A percentile compares a stretch with the other conserved stretches of the same genome.
Conservation (phyloP, 768 basidiomycete genomes). For the Lyophyllum atratum region DNA sequence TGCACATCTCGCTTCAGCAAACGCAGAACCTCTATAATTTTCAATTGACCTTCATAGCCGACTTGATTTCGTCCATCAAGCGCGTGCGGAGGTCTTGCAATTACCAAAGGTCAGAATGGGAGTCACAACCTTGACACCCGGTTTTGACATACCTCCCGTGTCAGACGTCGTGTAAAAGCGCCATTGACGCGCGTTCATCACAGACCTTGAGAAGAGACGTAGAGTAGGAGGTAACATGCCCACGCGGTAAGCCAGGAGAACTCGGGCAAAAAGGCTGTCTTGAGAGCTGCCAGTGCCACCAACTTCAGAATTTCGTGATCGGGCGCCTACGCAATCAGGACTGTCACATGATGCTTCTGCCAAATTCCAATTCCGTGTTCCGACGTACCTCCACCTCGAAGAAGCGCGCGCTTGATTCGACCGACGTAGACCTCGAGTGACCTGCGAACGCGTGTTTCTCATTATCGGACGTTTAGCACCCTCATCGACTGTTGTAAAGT, state of each 20-base stretch:
- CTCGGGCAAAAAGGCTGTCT: background rate
- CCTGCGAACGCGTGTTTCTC: background rate
- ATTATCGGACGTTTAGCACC: background rate
- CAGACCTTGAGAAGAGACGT: slow-evolving; percentile 1
- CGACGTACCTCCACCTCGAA: too few species aligned
- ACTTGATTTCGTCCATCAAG: slow-evolving; percentile 57
- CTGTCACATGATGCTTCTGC: background rate
- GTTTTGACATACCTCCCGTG: slow-evolving; percentile 4
- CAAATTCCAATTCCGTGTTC: too few species aligned
- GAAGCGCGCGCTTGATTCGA: too few species aligned
- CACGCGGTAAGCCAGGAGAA: background rate
- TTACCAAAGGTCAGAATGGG: background rate
- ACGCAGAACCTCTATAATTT: background rate
- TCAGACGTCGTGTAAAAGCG: slow-evolving; percentile 9
- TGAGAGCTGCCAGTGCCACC: background rate
- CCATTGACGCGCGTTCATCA: slow-evolving; percentile 2
- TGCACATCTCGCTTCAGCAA: slow-evolving; percentile 28
- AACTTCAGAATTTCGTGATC: too few species aligned
- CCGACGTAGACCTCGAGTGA: background rate
- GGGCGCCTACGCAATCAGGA: background rate
- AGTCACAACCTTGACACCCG: background rate
- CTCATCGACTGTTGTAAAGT: background rate
- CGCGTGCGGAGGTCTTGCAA: slow-evolving; percentile 51
- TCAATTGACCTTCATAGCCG: slow-evolving; percentile 64
- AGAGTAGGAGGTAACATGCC: slow-evolving; percentile 1